Evolutionary conservation across 176 grass and related monocot genomes (phyloP).

Genomic region (Zea mays): Zm-B73-REFERENCE-NAM-5.0 NC_050100.1:7080001-7080500

Average conservation of each 20-base stretch:
- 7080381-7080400: constrained; percentile 39
- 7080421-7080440: constrained; percentile 47
- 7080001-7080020: constrained; percentile 40
- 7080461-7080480: constrained; percentile 42
- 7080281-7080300: constrained; percentile 36
- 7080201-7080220: constrained; percentile 31
- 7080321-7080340: constrained; percentile 38
- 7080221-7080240: constrained; percentile 42
- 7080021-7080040: constrained; percentile 44
- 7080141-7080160: constrained; percentile 25
- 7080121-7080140: constrained; percentile 34
- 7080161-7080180: constrained; percentile 29
- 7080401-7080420: constrained; percentile 34
- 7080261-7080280: constrained; percentile 35
- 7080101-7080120: constrained; percentile 40
- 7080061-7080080: constrained; percentile 33
- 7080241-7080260: constrained; percentile 46
- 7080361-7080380: constrained; percentile 33
- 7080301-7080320: constrained; percentile 28
- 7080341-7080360: constrained; percentile 39
- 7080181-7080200: constrained; percentile 38
- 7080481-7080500: constrained; percentile 36
- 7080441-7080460: constrained; percentile 40
- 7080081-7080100: constrained; percentile 28
- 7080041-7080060: constrained; percentile 37